Conservation (phyloP, 2,329 filamentous ascomycete genomes). For the Fonsecaea pedrosoi region DNA sequence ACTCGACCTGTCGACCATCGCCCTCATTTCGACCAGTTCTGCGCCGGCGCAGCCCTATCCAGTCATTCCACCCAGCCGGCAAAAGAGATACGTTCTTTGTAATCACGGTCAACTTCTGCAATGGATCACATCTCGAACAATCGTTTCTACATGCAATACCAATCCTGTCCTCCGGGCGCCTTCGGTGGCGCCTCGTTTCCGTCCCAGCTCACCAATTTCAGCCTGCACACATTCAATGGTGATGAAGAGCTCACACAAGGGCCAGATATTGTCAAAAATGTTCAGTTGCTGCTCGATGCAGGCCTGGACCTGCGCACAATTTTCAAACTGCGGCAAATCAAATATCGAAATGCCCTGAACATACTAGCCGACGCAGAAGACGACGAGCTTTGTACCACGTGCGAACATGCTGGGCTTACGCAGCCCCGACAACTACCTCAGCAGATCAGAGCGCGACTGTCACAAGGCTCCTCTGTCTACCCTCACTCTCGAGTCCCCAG, state of each 20-base stretch:
- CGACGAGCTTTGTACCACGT: not conserved
- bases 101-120: not conserved
- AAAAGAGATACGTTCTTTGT: not conserved
- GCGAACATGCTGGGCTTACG: not conserved
- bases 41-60: not conserved
- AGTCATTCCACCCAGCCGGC: not conserved
- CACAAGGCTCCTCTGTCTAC: not conserved
- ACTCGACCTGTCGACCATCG: not conserved
- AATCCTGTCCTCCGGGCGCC: not conserved
- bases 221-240: not conserved
- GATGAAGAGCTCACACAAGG: not conserved
- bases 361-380: slow-evolving; percentile 3
- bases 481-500: slow-evolving; percentile 3
- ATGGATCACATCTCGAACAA: not conserved
- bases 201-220: not conserved
- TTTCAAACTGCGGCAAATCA: not conserved
- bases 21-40: not conserved
- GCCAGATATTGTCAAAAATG: not conserved
- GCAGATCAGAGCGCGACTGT: not conserved
- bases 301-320: not conserved
- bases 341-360: slow-evolving; percentile 9
- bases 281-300: not conserved
- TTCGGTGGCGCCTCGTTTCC: not conserved
- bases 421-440: not conserved
- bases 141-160: not conserved